These are phyloP conservation scores for Diaporthe nobilis DNA, from an alignment of 2,329 filamentous ascomycete genomes.

Conservation along the genomic window DNA sequence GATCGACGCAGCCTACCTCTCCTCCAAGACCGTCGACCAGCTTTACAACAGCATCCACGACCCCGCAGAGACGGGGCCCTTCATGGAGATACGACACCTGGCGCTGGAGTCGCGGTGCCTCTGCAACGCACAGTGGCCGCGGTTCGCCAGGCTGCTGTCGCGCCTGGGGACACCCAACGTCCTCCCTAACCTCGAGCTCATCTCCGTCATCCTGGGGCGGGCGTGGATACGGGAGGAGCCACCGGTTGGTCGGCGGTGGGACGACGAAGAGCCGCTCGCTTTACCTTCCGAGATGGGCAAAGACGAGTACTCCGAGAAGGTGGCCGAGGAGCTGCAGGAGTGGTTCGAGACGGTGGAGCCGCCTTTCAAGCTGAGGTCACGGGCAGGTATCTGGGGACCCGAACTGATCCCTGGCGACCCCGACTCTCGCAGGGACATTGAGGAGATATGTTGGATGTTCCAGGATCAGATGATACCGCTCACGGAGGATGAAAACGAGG, in stretches of 20 bases:
- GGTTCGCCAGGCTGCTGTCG: conserved; percentile 25
- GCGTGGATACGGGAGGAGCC: conserved; percentile 8
- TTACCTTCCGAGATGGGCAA: neutral
- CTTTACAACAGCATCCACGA: conserved; percentile 31
- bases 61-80: neutral
- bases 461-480: conserved; percentile 30
- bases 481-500: neutral
- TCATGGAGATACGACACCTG: conserved; percentile 18
- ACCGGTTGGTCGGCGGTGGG: neutral
- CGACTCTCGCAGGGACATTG: conserved; percentile 7
- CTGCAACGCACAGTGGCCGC: conserved; percentile 24
- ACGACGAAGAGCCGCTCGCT: neutral
- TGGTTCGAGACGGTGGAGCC: conserved; percentile 26
- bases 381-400: conserved; percentile 18
- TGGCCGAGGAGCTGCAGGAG: conserved; percentile 6
- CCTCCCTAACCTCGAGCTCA: conserved; percentile 17
- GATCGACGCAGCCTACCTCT: conserved; percentile 18
- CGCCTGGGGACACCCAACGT: conserved; percentile 15
- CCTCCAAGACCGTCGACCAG: conserved; percentile 22
- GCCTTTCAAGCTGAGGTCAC: conserved; percentile 1
- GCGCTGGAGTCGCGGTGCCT: conserved; percentile 24
- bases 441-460: conserved; percentile 29
- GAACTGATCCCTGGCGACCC: conserved; percentile 20
- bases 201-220: conserved; percentile 21
- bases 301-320: neutral